Conservation (phyloP, 2,329 filamentous ascomycete species). For the Aspergillus clavatus region DNA sequence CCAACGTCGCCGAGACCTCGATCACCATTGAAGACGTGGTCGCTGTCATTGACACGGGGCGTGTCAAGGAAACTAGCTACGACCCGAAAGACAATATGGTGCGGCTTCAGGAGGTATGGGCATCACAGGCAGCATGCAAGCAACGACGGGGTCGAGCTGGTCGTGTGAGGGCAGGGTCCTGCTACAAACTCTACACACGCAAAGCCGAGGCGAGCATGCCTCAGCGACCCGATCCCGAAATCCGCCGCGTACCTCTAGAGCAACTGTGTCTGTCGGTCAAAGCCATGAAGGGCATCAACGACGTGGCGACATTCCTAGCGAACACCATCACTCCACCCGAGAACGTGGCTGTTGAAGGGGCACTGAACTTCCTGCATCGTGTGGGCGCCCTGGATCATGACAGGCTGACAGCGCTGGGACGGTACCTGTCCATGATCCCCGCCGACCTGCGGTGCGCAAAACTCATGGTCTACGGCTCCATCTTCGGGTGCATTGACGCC, state of each 20-base stretch:
- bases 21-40: conserved; percentile 98
- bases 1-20: conserved; percentile 95
- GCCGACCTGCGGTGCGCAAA: conserved; percentile 91
- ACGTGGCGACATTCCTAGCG: conserved; percentile 75
- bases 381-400: conserved; percentile 87
- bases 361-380: conserved; percentile 68
- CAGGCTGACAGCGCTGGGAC: conserved; percentile 82
- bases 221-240: conserved; percentile 86
- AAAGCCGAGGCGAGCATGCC: conserved; percentile 80
- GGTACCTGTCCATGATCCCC: conserved; percentile 91
- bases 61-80: conserved; percentile 94
- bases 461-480: conserved; percentile 88
- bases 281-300: conserved; percentile 77
- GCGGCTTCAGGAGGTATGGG: conserved; percentile 91
- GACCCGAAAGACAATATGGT: conserved; percentile 91
- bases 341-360: conserved; percentile 77
- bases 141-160: conserved; percentile 90
- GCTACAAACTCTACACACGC: conserved; percentile 91
- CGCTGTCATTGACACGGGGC: conserved; percentile 89
- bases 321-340: conserved; percentile 87
- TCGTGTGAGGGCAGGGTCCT: conserved; percentile 82
- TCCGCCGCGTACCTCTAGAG: conserved; percentile 85
- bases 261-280: conserved; percentile 92
- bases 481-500: conserved; percentile 87
- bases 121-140: conserved; percentile 87